These are phyloP conservation scores for Allium cepa DNA, from an alignment of 106 monocot genomes.

Conservation along the genomic window DNA sequence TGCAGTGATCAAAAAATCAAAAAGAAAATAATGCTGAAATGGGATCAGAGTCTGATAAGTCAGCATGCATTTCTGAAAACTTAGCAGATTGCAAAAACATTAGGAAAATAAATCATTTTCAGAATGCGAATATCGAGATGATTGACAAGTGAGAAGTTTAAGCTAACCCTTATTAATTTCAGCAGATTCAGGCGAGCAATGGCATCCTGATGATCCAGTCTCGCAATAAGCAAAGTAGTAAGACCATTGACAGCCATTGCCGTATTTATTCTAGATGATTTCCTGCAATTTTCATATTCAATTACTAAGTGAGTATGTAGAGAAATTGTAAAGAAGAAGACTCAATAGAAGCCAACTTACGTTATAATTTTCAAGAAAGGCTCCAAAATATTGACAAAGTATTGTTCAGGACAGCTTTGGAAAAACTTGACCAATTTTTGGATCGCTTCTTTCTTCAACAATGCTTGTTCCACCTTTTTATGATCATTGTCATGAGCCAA, in stretches of 20 bases:
- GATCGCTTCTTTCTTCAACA: conserved; percentile 95
- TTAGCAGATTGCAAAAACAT: too few relatives aligned
- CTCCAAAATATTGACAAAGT: conserved; percentile 92
- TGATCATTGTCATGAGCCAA: conserved; percentile 93
- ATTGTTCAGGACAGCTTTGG: conserved; percentile 83
- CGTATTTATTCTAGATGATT: conserved; percentile 96
- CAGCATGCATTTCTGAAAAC: too few relatives aligned
- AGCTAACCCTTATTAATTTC: conserved; percentile 84
- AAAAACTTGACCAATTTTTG: conserved; percentile 92
- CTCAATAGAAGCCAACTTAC: conserved; percentile 23
- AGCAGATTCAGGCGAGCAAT: conserved; percentile 94
- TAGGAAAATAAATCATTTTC: too few relatives aligned
- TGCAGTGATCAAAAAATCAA: too few relatives aligned
- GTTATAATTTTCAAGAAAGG: conserved; percentile 98
- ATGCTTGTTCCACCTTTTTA: conserved; percentile 86
- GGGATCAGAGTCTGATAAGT: too few relatives aligned
- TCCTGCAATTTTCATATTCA: conserved; percentile 35
- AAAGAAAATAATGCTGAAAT: too few relatives aligned
- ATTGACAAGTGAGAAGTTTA: not conserved
- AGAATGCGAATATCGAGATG: too few relatives aligned
- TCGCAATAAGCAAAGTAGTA: conserved; percentile 81
- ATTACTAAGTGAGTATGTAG: not conserved
- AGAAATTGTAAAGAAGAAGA: conserved; percentile 1
- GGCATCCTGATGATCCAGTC: conserved; percentile 96
- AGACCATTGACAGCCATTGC: conserved; percentile 91